Conservation (phyloP, 1,139 yeast species). For the Blastobotrys apis region DNA sequence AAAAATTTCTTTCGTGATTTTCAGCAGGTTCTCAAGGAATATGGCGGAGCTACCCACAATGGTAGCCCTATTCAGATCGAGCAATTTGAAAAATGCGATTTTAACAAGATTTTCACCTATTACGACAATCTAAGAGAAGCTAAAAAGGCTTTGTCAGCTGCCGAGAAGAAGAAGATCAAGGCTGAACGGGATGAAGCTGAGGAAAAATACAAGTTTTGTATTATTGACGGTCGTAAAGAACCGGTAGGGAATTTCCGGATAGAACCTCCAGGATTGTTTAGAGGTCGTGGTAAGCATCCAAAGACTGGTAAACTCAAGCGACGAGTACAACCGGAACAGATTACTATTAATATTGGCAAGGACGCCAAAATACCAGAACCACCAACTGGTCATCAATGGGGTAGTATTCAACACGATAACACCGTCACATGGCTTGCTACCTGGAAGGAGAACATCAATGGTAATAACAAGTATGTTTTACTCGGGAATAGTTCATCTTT, state of each 20-base stretch:
- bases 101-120: constrained; percentile 65
- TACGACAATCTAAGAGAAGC: constrained; percentile 69
- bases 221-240: constrained; percentile 82
- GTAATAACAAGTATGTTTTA: constrained; percentile 79
- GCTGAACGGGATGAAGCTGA: constrained; percentile 70
- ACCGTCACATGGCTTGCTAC: constrained; percentile 94
- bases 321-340: constrained; percentile 84
- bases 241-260: constrained; percentile 90
- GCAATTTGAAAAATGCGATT: constrained; percentile 70
- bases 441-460: constrained; percentile 93
- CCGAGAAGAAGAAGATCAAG: constrained; percentile 69
- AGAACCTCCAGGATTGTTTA: constrained; percentile 93
- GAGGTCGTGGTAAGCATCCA: constrained; percentile 98
- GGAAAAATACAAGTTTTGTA: constrained; percentile 76
- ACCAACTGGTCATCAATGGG: constrained; percentile 89
- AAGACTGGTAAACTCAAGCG: constrained; percentile 75
- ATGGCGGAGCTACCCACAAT: constrained; percentile 52
- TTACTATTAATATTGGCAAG: constrained; percentile 74
- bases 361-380: constrained; percentile 73
- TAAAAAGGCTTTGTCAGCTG: constrained; percentile 60
- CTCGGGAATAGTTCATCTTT: constrained; percentile 88
- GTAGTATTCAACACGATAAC: constrained; percentile 79
- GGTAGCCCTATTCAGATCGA: constrained; percentile 45
- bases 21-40: constrained; percentile 57
- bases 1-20: constrained; percentile 85